Evolutionary conservation across 2,329 filamentous ascomycete species (phyloP).

Genomic region (Hymenoscyphus fructigenus): DNA sequence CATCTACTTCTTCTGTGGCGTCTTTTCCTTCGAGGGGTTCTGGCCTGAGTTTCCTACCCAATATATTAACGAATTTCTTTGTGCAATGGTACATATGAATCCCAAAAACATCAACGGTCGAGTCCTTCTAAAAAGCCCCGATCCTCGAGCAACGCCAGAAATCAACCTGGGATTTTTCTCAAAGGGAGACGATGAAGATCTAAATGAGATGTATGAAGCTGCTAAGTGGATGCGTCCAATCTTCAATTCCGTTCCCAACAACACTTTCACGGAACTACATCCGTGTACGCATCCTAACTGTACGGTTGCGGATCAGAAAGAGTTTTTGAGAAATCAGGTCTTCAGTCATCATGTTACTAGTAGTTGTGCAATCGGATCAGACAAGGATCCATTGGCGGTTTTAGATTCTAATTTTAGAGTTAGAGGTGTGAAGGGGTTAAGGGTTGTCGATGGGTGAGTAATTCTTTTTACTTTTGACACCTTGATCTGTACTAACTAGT

Average conservation of each 20-base stretch:
- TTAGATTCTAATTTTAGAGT: slow-evolving; percentile 57
- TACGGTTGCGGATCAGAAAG: slow-evolving; percentile 44
- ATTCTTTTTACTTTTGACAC: no score
- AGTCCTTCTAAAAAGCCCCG: slow-evolving; percentile 58
- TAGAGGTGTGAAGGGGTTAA: slow-evolving; percentile 51
- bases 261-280: slow-evolving; percentile 42
- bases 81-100: slow-evolving; percentile 11
- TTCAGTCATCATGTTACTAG: slow-evolving; percentile 59
- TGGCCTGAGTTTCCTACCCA: slow-evolving; percentile 8
- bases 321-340: slow-evolving; percentile 44
- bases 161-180: slow-evolving; percentile 62
- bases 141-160: slow-evolving; percentile 61
- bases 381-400: slow-evolving; percentile 43
- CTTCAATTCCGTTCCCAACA: slow-evolving; percentile 39
- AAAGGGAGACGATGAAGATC: slow-evolving; percentile 40
- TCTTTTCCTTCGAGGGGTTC: slow-evolving; percentile 11
- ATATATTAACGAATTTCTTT: slow-evolving; percentile 4
- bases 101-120: slow-evolving; percentile 7
- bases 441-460: slow-evolving; percentile 56
- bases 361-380: slow-evolving; percentile 52
- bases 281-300: slow-evolving; percentile 42
- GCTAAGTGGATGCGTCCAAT: slow-evolving; percentile 25
- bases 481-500: not conserved
- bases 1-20: slow-evolving; percentile 9
- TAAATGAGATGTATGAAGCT: slow-evolving; percentile 43